Percentiles rank a stretch among this genome's conserved stretches.
Conservation (phyloP, 176 grass and related monocot genomes). For the Eleusine coracana region DNA sequence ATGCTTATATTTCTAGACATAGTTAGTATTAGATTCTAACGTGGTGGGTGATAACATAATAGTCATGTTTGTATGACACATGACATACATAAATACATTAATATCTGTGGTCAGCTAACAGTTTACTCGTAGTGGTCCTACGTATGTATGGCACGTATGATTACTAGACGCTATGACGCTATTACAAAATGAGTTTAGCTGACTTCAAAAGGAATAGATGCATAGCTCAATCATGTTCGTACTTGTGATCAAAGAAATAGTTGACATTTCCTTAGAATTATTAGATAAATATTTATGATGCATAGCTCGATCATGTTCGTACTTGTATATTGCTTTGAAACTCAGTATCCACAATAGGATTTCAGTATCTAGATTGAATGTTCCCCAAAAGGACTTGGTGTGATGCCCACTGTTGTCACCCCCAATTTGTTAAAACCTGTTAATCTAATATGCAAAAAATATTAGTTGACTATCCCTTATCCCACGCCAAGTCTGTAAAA, state of each 20-base stretch:
- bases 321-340: neutral
- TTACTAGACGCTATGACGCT: neutral
- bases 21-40: neutral
- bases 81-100: neutral
- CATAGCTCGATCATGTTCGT: neutral
- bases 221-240: neutral
- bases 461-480: slow-evolving; percentile 30
- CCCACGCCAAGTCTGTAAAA: neutral
- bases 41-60: neutral
- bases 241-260: slow-evolving; percentile 26
- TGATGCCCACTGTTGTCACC: neutral
- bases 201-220: neutral
- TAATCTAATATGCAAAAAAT: neutral
- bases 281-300: neutral
- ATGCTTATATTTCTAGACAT: no score
- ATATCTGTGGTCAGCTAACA: neutral
- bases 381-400: neutral
- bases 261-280: slow-evolving; percentile 25
- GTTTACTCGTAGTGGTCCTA: neutral
- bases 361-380: neutral
- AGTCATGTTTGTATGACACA: neutral
- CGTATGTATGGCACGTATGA: slow-evolving; percentile 17
- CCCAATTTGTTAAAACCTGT: neutral
- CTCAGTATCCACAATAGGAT: neutral
- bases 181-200: slow-evolving; percentile 29